Percentiles rank a stretch among this genome's conserved stretches.
Evolutionary conservation across 2,329 filamentous ascomycete species (phyloP).

Genomic region (Paraconiothyrium brasiliense): DNA sequence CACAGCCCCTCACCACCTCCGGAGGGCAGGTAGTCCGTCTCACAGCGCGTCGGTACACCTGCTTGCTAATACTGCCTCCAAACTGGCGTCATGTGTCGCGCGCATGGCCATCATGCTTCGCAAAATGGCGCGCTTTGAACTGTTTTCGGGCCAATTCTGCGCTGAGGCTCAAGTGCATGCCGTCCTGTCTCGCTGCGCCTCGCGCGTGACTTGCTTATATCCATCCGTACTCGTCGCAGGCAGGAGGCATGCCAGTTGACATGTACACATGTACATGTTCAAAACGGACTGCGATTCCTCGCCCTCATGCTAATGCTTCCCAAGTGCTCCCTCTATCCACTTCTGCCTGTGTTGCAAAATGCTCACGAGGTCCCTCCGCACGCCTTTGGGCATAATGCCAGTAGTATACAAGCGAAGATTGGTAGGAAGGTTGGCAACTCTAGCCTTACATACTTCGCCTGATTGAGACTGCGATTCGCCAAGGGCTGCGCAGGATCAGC

Average conservation of each 20-base stretch:
- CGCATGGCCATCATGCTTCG: not conserved
- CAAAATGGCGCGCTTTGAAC: slow-evolving; percentile 3
- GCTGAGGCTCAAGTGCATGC: slow-evolving; percentile 11
- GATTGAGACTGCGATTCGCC: too few relatives aligned
- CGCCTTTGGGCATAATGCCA: too few relatives aligned
- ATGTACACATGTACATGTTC: not conserved
- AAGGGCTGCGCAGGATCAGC: too few relatives aligned
- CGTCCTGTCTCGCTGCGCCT: slow-evolving; percentile 1
- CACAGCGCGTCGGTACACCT: not conserved
- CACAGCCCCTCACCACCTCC: not conserved
- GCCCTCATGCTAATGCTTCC: not conserved
- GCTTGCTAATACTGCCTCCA: slow-evolving; percentile 5
- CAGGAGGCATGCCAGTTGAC: not conserved
- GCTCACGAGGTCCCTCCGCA: too few relatives aligned
- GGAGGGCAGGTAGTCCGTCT: not conserved
- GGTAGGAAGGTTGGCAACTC: too few relatives aligned
- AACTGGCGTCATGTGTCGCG: slow-evolving; percentile 10
- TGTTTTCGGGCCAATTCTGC: not conserved
- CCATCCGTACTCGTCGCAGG: not conserved
- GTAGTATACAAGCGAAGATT: too few relatives aligned
- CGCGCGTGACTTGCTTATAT: not conserved
- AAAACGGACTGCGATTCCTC: not conserved
- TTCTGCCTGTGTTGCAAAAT: not conserved
- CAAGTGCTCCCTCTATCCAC: not conserved
- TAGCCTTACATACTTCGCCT: too few relatives aligned